These are phyloP conservation scores for Peziza echinospora DNA, from an alignment of 495 filamentous ascomycete genomes.

Conservation along the genomic window DNA sequence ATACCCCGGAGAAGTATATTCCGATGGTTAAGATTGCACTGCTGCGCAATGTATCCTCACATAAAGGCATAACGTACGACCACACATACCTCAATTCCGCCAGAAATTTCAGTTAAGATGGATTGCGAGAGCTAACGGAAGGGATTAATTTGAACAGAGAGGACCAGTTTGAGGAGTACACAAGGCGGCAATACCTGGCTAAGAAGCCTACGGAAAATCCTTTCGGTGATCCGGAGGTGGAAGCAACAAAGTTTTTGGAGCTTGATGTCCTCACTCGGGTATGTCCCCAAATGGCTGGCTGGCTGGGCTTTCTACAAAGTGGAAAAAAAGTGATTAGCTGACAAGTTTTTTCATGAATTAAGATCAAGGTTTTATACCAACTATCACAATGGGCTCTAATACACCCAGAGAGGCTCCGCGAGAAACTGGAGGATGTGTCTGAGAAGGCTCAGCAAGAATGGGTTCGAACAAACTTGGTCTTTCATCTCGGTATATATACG, in stretches of 20 bases:
- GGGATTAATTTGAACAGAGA: slow-evolving; percentile 28
- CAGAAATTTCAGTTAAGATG: too few relatives aligned
- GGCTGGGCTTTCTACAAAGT: too few relatives aligned
- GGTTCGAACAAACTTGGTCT: too few relatives aligned
- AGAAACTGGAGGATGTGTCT: slow-evolving; percentile 63
- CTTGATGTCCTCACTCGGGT: slow-evolving; percentile 70
- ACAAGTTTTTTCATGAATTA: too few relatives aligned
- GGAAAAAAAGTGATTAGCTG: neutral
- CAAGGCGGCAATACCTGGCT: slow-evolving; percentile 66
- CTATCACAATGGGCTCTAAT: slow-evolving; percentile 78
- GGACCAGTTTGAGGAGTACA: slow-evolving; percentile 86
- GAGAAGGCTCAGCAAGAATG: slow-evolving; percentile 64
- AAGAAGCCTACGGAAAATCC: slow-evolving; percentile 68
- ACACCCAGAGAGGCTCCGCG: slow-evolving; percentile 64
- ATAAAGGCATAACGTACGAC: slow-evolving; percentile 62
- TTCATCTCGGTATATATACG: neutral
- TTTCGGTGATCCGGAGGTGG: slow-evolving; percentile 52
- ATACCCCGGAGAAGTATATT: slow-evolving; percentile 43
- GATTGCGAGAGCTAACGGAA: too few relatives aligned
- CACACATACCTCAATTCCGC: slow-evolving; percentile 25
- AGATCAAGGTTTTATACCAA: slow-evolving; percentile 73
- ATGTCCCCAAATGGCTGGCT: too few relatives aligned
- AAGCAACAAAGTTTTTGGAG: slow-evolving; percentile 46
- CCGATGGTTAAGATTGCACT: slow-evolving; percentile 68
- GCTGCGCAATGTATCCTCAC: slow-evolving; percentile 82